phyloP scores from a whole-genome alignment of 2,329 filamentous ascomycete genomes.

The Pseudogymnoascus sp. region DNA sequence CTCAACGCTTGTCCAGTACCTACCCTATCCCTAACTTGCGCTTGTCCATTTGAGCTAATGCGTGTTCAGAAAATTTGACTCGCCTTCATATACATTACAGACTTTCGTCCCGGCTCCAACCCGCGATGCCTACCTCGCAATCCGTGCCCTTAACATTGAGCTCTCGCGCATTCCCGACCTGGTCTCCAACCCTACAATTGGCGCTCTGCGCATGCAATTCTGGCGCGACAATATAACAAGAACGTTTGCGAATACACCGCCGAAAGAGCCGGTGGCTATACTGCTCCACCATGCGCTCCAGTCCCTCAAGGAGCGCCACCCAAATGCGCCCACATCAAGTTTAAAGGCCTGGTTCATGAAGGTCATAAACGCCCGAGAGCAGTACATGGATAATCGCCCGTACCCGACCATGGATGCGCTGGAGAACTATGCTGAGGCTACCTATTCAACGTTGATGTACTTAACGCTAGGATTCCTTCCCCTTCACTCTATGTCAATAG shows the following conservation, averaged over 20 bases:
- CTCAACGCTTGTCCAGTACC: slow-evolving; percentile 29
- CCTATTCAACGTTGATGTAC: slow-evolving; percentile 89
- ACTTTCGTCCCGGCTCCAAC: slow-evolving; percentile 72
- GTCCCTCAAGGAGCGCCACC: slow-evolving; percentile 45
- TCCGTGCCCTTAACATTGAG: slow-evolving; percentile 90
- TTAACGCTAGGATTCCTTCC: slow-evolving; percentile 74
- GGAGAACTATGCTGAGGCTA: slow-evolving; percentile 88
- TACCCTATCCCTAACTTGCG: not conserved
- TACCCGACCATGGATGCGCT: slow-evolving; percentile 67
- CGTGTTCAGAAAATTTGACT: slow-evolving; percentile 70
- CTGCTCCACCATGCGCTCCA: slow-evolving; percentile 68
- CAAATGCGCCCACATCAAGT: slow-evolving; percentile 33
- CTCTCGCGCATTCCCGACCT: slow-evolving; percentile 84
- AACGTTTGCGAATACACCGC: slow-evolving; percentile 70
- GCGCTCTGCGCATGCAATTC: slow-evolving; percentile 86
- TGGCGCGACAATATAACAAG: slow-evolving; percentile 81
- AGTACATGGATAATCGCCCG: slow-evolving; percentile 75
- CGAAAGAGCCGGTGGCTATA: slow-evolving; percentile 85
- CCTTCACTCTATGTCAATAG: slow-evolving; percentile 73
- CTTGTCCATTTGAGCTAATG: slow-evolving; percentile 2
- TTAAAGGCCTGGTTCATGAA: slow-evolving; percentile 69
- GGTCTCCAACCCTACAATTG: slow-evolving; percentile 81
- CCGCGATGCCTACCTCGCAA: slow-evolving; percentile 78
- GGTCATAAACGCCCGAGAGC: slow-evolving; percentile 74
- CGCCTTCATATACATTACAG: slow-evolving; percentile 78